Base-by-base conservation (phyloP, 179 eudicot species). In the Silene vulgaris region DNA sequence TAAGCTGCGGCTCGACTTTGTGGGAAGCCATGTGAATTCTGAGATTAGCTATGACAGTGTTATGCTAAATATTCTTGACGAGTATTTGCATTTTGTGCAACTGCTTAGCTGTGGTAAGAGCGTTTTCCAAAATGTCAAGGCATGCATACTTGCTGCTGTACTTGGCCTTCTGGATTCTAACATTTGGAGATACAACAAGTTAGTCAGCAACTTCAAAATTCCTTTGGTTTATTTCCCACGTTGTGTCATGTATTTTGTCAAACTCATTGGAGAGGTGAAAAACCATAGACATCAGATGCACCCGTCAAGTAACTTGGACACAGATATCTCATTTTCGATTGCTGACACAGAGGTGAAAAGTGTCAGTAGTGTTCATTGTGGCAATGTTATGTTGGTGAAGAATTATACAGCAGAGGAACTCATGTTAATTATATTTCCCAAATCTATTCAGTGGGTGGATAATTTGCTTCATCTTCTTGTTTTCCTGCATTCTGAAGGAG, bases 401-500 rank as follows among this genome's bases (percentile, higher is more conserved):
- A 81, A 86, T 65, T 83, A 96, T 85, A 78, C 83, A 3, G 71
- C 77, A 35, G 92, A 91, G 67, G 97, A 93, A 74, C 84, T 90
- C 61, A 37, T 91, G 78, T 79, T 71, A 72, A 78, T 86, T 20
- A 79, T 96, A 63, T 93, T 96, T 76, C 86, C 88, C 74, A 43
- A 88, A 57, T 87, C 97, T 54, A 57, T 69, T 74, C 84, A 88
- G 76, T 96, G 99, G 99, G 79, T 96, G 72, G 97, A 93, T 73
- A 87, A 87, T 83, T 76, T 96, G 74, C 81, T 93, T 76, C 90
- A 90, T 74, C 93, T 90, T 75, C 86, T 87, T 73, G 69, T 83
- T 29, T 90, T 96, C 79, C 88, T 93, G 79, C 97, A 91, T 75
- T 87, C 85, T 2, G 99, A 96, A 85, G 97, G 99, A 65, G 87